Evolutionary conservation across 2,329 filamentous ascomycete genomes (phyloP), one percentile per base, ranked within the genome.

Genomic region (Claviceps spartinae): DNA sequence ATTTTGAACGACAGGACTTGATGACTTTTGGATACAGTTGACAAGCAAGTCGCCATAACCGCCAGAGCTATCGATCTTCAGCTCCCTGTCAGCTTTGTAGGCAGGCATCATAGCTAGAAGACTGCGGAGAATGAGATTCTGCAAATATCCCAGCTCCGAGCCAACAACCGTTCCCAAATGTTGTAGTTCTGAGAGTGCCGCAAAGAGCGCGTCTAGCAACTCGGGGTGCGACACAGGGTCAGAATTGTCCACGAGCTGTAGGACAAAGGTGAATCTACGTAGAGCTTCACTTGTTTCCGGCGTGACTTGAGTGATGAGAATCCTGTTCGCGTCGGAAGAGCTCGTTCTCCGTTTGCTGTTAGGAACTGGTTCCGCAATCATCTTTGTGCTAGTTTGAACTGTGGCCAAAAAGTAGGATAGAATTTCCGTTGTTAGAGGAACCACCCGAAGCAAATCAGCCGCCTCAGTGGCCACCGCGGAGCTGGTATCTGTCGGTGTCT

Each of bases 1-100:
- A 63, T 95, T 96, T 64, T 97, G 94, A 6, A 98, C 89, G 57
- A 95, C 88, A 0, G 90, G 89, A 65, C 86, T 96, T 26, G 87
- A 82, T 0, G 90, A 94, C 55, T 88, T 90, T 62, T 94, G 86
- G 45, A 98, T 86, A 70, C 90, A 96, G 63, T 94, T 90, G 48
- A 97, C 89, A 51, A 98, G 82, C 46, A 97, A 70, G 65, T 98
- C 93, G 3, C 88, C 87, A 53, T 94, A 83, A 41, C 95, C 85
- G 40, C 82, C 83, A 2, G 86, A 84, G 46, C 82, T 81, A 64
- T 94, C 88, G 52, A 95, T 83, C 53, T 79, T 77, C 42, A 85
- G 71, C 37, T 68, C 69, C 62, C 74, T 73, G 65, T 80, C 73
- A 49, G 69, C 67, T 67, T 86, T 86, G 61, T 86, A 83, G 0